These are phyloP conservation scores for Alternaria sp. DNA, from an alignment of 2,329 filamentous ascomycete genomes.

Conservation along the genomic window DNA sequence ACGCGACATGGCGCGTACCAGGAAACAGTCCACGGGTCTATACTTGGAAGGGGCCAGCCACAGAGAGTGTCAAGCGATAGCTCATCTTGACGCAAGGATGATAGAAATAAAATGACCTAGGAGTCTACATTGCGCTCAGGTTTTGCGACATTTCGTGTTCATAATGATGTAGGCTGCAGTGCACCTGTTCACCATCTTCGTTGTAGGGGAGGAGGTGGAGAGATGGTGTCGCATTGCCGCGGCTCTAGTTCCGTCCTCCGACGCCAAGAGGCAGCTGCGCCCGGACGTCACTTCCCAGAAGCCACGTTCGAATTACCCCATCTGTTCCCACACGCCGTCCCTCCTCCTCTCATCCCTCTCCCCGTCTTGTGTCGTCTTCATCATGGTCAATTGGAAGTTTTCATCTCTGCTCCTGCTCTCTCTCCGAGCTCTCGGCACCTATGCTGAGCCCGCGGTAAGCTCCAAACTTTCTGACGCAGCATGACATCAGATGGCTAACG, in stretches of 20 bases:
- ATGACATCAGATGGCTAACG: slow-evolving; percentile 44
- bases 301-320: slow-evolving; percentile 40
- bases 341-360: slow-evolving; percentile 16
- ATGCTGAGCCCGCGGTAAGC: slow-evolving; percentile 68
- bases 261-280: slow-evolving; percentile 27
- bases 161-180: neutral
- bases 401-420: slow-evolving; percentile 75
- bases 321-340: slow-evolving; percentile 14
- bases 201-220: neutral
- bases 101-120: too few relatives aligned
- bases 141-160: neutral
- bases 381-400: slow-evolving; percentile 77
- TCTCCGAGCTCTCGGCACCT: slow-evolving; percentile 69
- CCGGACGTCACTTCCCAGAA: slow-evolving; percentile 32
- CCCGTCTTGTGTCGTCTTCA: slow-evolving; percentile 26
- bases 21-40: neutral
- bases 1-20: slow-evolving; percentile 1
- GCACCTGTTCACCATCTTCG: neutral
- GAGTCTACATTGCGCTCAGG: neutral
- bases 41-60: neutral
- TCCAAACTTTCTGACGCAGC: slow-evolving; percentile 32
- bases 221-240: slow-evolving; percentile 20
- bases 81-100: too few relatives aligned
- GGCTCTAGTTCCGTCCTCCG: slow-evolving; percentile 12
- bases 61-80: neutral